These are phyloP conservation scores for Colletotrichum scovillei DNA, from an alignment of 2,329 filamentous ascomycete species.

Conservation along the genomic window DNA sequence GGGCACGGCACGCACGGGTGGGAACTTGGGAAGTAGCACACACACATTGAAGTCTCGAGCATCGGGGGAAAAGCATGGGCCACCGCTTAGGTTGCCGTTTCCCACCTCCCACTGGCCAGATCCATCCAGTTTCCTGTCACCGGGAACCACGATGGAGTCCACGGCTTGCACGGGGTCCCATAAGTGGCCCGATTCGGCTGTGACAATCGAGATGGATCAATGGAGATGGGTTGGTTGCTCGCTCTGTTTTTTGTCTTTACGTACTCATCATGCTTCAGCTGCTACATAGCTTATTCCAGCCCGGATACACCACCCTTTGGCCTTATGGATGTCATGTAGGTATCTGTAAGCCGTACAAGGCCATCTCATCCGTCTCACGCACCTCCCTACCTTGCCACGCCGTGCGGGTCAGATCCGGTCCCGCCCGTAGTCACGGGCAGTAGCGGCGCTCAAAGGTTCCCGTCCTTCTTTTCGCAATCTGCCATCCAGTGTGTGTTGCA, in stretches of 20 bases:
- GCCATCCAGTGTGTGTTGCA: neutral
- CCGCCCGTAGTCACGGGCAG: constrained; percentile 3
- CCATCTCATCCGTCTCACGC: constrained; percentile 2
- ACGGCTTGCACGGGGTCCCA: neutral
- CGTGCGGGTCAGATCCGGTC: constrained; percentile 15
- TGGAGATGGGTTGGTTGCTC: neutral
- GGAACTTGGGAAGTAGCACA: neutral
- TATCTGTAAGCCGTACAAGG: neutral
- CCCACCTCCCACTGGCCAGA: constrained; percentile 22
- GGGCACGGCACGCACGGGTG: neutral
- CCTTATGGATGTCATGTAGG: too few species aligned
- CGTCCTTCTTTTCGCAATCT: neutral
- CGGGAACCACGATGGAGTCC: constrained; percentile 8
- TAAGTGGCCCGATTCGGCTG: neutral
- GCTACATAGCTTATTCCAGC: too few species aligned
- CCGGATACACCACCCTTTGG: too few species aligned
- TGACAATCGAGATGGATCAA: neutral
- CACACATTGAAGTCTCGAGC: neutral
- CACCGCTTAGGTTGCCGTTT: constrained; percentile 29
- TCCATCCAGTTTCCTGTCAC: constrained; percentile 26
- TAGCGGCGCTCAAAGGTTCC: neutral
- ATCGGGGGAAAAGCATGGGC: constrained; percentile 24
- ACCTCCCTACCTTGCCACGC: neutral
- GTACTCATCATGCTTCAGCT: too few species aligned
- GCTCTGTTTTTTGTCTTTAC: neutral